phyloP scores from a whole-genome alignment of 2,329 filamentous ascomycete species.

The Diplodia sapinea region DNA sequence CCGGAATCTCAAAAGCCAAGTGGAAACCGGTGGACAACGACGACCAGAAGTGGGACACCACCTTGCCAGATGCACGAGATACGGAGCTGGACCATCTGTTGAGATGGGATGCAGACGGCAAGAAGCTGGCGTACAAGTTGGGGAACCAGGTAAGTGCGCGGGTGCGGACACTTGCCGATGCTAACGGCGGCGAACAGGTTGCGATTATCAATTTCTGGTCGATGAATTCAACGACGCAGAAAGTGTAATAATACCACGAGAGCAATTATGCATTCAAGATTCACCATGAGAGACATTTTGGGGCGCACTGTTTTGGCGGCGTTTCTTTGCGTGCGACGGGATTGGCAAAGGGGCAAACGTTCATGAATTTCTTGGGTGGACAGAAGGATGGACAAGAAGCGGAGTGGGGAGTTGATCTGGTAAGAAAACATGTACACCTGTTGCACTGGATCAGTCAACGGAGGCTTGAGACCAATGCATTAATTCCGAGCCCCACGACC shows the following conservation, averaged over 20 bases:
- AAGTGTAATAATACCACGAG: constrained; percentile 28
- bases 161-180: not conserved
- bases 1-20: constrained; percentile 43
- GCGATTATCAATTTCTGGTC: constrained; percentile 42
- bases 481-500: constrained; percentile 7
- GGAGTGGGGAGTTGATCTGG: constrained; percentile 25
- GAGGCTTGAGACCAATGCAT: constrained; percentile 20
- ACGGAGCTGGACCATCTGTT: constrained; percentile 39
- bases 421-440: constrained; percentile 29
- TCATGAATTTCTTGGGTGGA: constrained; percentile 14
- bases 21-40: constrained; percentile 41
- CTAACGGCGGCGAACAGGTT: constrained; percentile 38
- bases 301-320: constrained; percentile 27
- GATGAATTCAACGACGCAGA: constrained; percentile 33
- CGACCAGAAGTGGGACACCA: constrained; percentile 29
- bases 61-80: constrained; percentile 39
- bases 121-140: constrained; percentile 45
- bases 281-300: constrained; percentile 27
- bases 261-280: constrained; percentile 25
- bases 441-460: constrained; percentile 27
- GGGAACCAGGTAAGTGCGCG: constrained; percentile 44
- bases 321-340: constrained; percentile 22
- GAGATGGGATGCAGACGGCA: constrained; percentile 49
- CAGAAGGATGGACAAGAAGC: constrained; percentile 16
- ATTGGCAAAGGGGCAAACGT: constrained; percentile 7